Evolutionary conservation across 2,329 filamentous ascomycete genomes (phyloP).

Genomic region (Coniochaeta ligniaria): DNA sequence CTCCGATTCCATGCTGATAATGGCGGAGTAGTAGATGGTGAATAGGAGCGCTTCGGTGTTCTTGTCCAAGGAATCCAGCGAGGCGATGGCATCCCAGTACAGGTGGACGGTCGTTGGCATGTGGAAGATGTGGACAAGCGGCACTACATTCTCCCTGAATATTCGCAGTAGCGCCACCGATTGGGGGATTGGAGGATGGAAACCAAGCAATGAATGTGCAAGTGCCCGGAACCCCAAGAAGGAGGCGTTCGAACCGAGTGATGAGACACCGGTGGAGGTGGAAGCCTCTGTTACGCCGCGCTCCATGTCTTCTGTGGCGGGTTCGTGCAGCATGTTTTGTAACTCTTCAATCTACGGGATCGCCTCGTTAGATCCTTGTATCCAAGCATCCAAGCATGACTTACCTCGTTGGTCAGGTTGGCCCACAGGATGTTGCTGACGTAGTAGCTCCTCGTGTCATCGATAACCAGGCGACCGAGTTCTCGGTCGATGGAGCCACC

Average conservation of each 20-base stretch:
- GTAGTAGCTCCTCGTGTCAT: slow-evolving; percentile 37
- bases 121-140: slow-evolving; percentile 33
- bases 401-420: slow-evolving; percentile 47
- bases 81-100: slow-evolving; percentile 12
- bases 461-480: slow-evolving; percentile 40
- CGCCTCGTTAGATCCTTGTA: too few relatives aligned
- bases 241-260: slow-evolving; percentile 27
- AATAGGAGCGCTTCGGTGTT: slow-evolving; percentile 43
- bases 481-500: slow-evolving; percentile 23
- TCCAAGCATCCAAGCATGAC: too few relatives aligned
- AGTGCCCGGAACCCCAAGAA: slow-evolving; percentile 29
- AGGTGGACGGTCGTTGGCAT: slow-evolving; percentile 32
- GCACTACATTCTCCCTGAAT: slow-evolving; percentile 45
- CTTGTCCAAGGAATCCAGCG: slow-evolving; percentile 29
- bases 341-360: slow-evolving; percentile 26
- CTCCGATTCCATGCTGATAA: slow-evolving; percentile 50
- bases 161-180: slow-evolving; percentile 44
- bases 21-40: slow-evolving; percentile 48
- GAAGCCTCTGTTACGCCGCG: slow-evolving; percentile 29
- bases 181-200: slow-evolving; percentile 47
- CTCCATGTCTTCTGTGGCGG: slow-evolving; percentile 25
- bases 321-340: slow-evolving; percentile 2
- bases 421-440: slow-evolving; percentile 49
- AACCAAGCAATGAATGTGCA: slow-evolving; percentile 24
- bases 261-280: slow-evolving; percentile 24